Percentiles rank a stretch among this genome's conserved stretches.
Conservation (phyloP, 2,329 filamentous ascomycete genomes). For the Aspergillus intermedius region DNA sequence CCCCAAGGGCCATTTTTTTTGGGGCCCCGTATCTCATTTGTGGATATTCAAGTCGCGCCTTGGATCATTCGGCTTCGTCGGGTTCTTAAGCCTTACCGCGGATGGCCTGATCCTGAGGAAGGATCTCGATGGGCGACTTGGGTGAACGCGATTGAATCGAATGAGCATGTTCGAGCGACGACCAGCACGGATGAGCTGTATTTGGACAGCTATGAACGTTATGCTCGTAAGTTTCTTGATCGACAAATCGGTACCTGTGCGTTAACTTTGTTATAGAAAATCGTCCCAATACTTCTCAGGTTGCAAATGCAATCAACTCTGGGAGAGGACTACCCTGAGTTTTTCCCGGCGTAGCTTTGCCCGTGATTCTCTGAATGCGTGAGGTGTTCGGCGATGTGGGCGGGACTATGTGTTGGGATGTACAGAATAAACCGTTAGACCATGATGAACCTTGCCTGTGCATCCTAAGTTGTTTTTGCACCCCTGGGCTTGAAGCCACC, state of each 20-base stretch:
- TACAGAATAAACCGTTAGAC: neutral
- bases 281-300: conserved; percentile 51
- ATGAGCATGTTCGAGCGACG: conserved; percentile 59
- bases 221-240: conserved; percentile 43
- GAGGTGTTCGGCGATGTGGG: neutral
- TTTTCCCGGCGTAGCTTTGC: neutral
- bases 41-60: conserved; percentile 69
- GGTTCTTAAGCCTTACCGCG: conserved; percentile 58
- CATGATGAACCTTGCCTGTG: neutral
- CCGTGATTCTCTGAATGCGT: neutral
- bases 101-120: conserved; percentile 58
- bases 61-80: conserved; percentile 65
- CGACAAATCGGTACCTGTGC: neutral
- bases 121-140: conserved; percentile 62
- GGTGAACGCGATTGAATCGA: conserved; percentile 62
- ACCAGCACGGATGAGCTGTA: conserved; percentile 62
- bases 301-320: conserved; percentile 55
- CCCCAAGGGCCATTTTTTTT: conserved; percentile 63
- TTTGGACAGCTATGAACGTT: conserved; percentile 60
- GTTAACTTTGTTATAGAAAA: conserved; percentile 42
- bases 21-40: conserved; percentile 53
- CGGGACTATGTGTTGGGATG: neutral
- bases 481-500: conserved; percentile 69
- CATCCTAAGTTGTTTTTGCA: conserved; percentile 30
- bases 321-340: conserved; percentile 47